These are phyloP conservation scores for Paraglomus brasilianum DNA, from an alignment of 192 early-diverging fungal species.

Conservation along the genomic window DNA sequence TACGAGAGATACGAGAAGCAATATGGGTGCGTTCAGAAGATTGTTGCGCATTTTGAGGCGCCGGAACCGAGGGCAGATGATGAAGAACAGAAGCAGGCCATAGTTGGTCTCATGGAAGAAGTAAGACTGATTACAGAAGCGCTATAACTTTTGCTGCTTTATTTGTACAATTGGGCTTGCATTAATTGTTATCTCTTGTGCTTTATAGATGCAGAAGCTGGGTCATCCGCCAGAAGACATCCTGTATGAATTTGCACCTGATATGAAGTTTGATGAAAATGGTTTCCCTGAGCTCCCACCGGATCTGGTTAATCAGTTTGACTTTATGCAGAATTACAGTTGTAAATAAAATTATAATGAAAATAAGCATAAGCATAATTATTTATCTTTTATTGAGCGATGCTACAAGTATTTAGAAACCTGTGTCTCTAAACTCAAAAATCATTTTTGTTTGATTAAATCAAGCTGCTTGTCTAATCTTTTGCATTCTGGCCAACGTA, in stretches of 20 bases:
- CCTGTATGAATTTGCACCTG: conserved; percentile 88
- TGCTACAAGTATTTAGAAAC: no score
- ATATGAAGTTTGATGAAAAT: conserved; percentile 77
- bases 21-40: conserved; percentile 72
- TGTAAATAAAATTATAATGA: no score
- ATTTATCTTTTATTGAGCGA: no score
- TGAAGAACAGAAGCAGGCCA: conserved; percentile 64
- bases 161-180: background rate
- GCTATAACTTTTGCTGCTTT: background rate
- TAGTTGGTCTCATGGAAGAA: conserved; percentile 93
- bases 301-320: no score
- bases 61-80: conserved; percentile 65
- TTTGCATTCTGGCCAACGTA: no score
- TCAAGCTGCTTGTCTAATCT: no score
- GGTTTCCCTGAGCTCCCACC: conserved; percentile 64
- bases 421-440: no score
- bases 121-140: conserved; percentile 42
- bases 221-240: conserved; percentile 94
- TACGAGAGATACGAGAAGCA: conserved; percentile 78
- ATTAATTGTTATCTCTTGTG: conserved; percentile 19
- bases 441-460: no score
- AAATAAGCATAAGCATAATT: no score
- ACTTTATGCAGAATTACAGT: no score
- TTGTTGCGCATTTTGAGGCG: conserved; percentile 78
- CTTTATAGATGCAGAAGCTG: conserved; percentile 85